phyloP scores from a whole-genome alignment of 495 filamentous ascomycete genomes.

The Penicillium goetzii region DNA sequence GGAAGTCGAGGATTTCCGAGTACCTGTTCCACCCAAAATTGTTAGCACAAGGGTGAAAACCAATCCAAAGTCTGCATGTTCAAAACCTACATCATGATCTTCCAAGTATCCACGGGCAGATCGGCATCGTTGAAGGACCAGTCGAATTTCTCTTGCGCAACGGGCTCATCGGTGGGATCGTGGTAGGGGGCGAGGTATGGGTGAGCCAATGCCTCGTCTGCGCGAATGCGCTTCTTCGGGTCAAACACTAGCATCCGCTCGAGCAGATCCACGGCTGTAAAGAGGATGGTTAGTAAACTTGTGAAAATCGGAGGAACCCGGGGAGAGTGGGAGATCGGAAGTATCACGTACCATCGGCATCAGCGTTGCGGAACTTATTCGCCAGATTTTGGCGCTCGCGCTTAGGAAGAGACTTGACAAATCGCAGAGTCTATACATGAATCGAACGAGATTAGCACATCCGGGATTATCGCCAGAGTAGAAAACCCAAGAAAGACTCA shows the following conservation, averaged over 20 bases:
- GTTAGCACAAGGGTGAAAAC: slow-evolving; percentile 21
- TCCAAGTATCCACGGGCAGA: slow-evolving; percentile 98
- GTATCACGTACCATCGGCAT: slow-evolving; percentile 74
- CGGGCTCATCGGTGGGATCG: slow-evolving; percentile 93
- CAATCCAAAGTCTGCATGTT: background rate
- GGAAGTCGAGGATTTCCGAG: slow-evolving; percentile 98
- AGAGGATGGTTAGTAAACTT: slow-evolving; percentile 21
- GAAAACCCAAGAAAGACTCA: slow-evolving; percentile 47
- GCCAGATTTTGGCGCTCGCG: slow-evolving; percentile 86
- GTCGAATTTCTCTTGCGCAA: slow-evolving; percentile 96
- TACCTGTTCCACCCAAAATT: slow-evolving; percentile 64
- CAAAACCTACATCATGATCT: slow-evolving; percentile 94
- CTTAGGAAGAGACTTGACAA: slow-evolving; percentile 97
- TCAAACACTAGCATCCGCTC: slow-evolving; percentile 98
- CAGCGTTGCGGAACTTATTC: slow-evolving; percentile 95
- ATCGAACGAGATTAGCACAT: slow-evolving; percentile 17
- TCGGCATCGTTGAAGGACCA: slow-evolving; percentile 99
- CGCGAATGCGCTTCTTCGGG: slow-evolving; percentile 86
- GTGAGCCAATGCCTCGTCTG: slow-evolving; percentile 81
- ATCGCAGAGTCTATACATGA: slow-evolving; percentile 77
- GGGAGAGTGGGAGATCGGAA: background rate
- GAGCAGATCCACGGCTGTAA: slow-evolving; percentile 83
- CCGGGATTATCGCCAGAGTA: background rate
- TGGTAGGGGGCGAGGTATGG: slow-evolving; percentile 96
- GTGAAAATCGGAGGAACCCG: background rate